These are phyloP conservation scores for Dactylonectria estremocensis DNA, from an alignment of 2,329 filamentous ascomycete genomes.

Conservation along the genomic window DNA sequence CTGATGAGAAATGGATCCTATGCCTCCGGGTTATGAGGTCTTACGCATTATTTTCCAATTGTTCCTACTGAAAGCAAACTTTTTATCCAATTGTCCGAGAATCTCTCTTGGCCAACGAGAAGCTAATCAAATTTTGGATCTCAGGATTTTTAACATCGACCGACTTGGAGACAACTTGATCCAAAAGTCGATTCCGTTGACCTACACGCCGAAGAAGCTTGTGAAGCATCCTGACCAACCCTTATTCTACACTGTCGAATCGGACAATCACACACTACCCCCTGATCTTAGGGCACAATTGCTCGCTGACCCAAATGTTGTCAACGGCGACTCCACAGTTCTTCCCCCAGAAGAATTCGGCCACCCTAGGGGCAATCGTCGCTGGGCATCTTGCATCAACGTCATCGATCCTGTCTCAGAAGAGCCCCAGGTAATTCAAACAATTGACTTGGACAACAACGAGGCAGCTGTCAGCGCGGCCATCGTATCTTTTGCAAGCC, in stretches of 20 bases:
- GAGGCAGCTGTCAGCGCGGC: conserved; percentile 92
- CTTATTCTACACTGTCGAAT: conserved; percentile 93
- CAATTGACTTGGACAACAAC: conserved; percentile 88
- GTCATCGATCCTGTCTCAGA: conserved; percentile 86
- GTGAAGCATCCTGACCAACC: conserved; percentile 89
- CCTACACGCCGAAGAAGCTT: conserved; percentile 91
- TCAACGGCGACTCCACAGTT: conserved; percentile 80
- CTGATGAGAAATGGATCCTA: conserved; percentile 77
- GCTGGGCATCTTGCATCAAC: conserved; percentile 97
- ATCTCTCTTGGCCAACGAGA: conserved; percentile 4
- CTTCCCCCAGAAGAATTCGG: conserved; percentile 89
- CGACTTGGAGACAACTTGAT: conserved; percentile 88
- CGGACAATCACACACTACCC: conserved; percentile 92
- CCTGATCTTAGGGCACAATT: conserved; percentile 83
- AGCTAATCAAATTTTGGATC: conserved; percentile 51
- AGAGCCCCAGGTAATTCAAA: conserved; percentile 79
- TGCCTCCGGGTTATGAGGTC: conserved; percentile 69
- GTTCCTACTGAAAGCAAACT: conserved; percentile 87
- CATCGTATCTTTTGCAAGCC: conserved; percentile 87
- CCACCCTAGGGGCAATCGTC: conserved; percentile 84
- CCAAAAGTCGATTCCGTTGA: conserved; percentile 87
- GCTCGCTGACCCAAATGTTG: conserved; percentile 77
- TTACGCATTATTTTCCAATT: conserved; percentile 80
- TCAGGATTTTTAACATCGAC: conserved; percentile 90
- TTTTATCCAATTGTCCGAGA: conserved; percentile 37